These are phyloP conservation scores for Hygrocybe punicea DNA, from an alignment of 768 basidiomycete genomes.

Conservation along the genomic window DNA sequence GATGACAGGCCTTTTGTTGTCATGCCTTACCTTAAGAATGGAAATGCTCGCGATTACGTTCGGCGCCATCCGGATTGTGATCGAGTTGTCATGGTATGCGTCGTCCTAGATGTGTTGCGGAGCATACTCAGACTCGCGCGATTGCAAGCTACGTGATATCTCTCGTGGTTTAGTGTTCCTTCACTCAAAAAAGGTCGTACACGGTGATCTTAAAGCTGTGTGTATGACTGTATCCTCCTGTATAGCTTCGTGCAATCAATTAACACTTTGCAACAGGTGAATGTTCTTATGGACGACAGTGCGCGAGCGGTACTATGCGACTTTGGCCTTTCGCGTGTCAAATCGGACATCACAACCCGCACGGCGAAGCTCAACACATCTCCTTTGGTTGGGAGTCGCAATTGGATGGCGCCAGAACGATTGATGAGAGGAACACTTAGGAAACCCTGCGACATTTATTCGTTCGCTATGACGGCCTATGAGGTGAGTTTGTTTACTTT, in stretches of 20 bases:
- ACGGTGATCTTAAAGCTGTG: conserved; percentile 29
- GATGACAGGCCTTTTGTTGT: conserved; percentile 28
- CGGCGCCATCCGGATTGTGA: conserved; percentile 14
- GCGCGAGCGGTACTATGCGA: conserved; percentile 23
- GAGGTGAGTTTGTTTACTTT: conserved; percentile 16
- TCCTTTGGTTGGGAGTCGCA: conserved; percentile 14
- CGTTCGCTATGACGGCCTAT: conserved; percentile 25
- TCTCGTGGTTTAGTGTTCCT: conserved; percentile 25
- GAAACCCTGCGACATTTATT: conserved; percentile 22
- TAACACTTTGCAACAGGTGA: conserved; percentile 6
- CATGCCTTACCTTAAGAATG: conserved; percentile 21
- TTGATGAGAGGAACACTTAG: conserved; percentile 16
- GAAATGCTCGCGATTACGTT: conserved; percentile 18
- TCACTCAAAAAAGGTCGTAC: conserved; percentile 24
- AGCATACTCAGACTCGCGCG: background rate
- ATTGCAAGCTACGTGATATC: conserved; percentile 21
- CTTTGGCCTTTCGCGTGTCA: conserved; percentile 27
- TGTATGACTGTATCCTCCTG: background rate
- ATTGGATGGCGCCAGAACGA: conserved; percentile 30
- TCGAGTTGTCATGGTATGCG: conserved; percentile 19
- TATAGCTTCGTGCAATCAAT: background rate
- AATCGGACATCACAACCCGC: conserved; percentile 20
- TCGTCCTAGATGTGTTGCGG: background rate
- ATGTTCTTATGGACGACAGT: conserved; percentile 24
- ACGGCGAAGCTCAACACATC: background rate